phyloP scores from a whole-genome alignment of 305 asterid species.

The Withania somnifera region DNA sequence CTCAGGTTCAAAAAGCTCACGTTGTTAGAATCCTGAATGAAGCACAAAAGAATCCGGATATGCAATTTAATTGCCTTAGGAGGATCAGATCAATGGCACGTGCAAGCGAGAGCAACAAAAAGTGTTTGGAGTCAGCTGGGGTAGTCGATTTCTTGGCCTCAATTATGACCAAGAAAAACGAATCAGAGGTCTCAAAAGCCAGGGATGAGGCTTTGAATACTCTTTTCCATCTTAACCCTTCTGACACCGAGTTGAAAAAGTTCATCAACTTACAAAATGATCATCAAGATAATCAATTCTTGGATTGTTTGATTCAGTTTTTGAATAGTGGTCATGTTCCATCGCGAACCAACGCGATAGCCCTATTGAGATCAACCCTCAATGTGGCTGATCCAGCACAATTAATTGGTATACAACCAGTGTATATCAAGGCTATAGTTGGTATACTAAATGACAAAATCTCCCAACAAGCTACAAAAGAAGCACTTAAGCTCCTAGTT shows the following conservation, averaged over 20 bases:
- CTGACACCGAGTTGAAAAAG: conserved; percentile 30
- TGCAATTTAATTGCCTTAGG: conserved; percentile 24
- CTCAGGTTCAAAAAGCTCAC: conserved; percentile 30
- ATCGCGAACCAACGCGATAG: conserved; percentile 32
- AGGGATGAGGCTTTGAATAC: conserved; percentile 39
- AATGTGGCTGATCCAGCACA: conserved; percentile 41
- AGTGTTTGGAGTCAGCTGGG: conserved; percentile 30
- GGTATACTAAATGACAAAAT: conserved; percentile 28
- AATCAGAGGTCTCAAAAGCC: neutral
- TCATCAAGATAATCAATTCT: conserved; percentile 6
- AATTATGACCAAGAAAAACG: conserved; percentile 10
- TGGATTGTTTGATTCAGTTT: conserved; percentile 25
- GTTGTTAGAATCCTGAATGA: conserved; percentile 34
- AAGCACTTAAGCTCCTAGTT: conserved; percentile 52
- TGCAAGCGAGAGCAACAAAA: conserved; percentile 25
- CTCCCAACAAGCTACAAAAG: conserved; percentile 36
- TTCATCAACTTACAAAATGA: neutral
- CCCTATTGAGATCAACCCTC: conserved; percentile 31
- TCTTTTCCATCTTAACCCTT: conserved; percentile 34
- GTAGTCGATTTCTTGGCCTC: conserved; percentile 35
- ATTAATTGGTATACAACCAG: conserved; percentile 30
- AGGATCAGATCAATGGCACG: conserved; percentile 38
- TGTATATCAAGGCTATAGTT: conserved; percentile 18
- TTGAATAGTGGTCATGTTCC: conserved; percentile 30
- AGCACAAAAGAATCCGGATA: conserved; percentile 19